Percentiles rank a stretch among this genome's conserved stretches.
phyloP scores from a whole-genome alignment of 2,329 filamentous ascomycete species.

The Alternaria sp. region DNA sequence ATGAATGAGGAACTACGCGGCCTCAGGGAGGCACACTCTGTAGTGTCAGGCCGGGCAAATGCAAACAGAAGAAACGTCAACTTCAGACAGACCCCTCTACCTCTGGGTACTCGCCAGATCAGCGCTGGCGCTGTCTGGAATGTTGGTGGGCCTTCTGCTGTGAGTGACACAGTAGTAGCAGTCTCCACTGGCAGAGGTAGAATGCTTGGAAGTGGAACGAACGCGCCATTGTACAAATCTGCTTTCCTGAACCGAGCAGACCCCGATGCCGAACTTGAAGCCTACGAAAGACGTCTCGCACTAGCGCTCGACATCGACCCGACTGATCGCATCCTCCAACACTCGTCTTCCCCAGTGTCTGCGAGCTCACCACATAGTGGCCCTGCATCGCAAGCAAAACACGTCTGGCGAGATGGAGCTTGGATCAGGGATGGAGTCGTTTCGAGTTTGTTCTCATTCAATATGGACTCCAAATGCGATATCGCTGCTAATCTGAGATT shows the following conservation, averaged over 20 bases:
- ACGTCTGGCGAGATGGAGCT: slow-evolving; percentile 50
- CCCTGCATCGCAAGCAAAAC: slow-evolving; percentile 14
- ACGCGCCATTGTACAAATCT: slow-evolving; percentile 68
- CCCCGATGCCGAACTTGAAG: slow-evolving; percentile 67
- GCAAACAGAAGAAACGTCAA: slow-evolving; percentile 24
- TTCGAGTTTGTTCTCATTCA: slow-evolving; percentile 38
- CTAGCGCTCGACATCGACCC: slow-evolving; percentile 81
- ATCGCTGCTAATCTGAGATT: slow-evolving; percentile 10
- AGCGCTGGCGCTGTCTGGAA: slow-evolving; percentile 78
- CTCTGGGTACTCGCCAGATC: slow-evolving; percentile 51
- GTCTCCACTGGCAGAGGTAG: slow-evolving; percentile 69
- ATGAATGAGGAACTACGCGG: slow-evolving; percentile 41
- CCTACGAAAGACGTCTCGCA: slow-evolving; percentile 77
- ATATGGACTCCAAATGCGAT: not conserved
- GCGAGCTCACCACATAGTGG: slow-evolving; percentile 7
- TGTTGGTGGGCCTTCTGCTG: slow-evolving; percentile 72
- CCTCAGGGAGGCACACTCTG: slow-evolving; percentile 41
- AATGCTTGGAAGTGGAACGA: slow-evolving; percentile 72
- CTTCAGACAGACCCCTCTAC: slow-evolving; percentile 30
- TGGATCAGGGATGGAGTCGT: slow-evolving; percentile 47
- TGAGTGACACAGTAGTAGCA: slow-evolving; percentile 55
- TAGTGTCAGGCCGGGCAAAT: slow-evolving; percentile 28
- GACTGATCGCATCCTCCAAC: slow-evolving; percentile 66
- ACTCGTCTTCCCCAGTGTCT: slow-evolving; percentile 19
- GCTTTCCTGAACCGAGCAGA: slow-evolving; percentile 60